A percentile compares a stretch with the other conserved stretches of the same genome.
These are phyloP conservation scores for Nectriaceae sp. DNA, from an alignment of 2,329 filamentous ascomycete species.

Conservation along the genomic window DNA sequence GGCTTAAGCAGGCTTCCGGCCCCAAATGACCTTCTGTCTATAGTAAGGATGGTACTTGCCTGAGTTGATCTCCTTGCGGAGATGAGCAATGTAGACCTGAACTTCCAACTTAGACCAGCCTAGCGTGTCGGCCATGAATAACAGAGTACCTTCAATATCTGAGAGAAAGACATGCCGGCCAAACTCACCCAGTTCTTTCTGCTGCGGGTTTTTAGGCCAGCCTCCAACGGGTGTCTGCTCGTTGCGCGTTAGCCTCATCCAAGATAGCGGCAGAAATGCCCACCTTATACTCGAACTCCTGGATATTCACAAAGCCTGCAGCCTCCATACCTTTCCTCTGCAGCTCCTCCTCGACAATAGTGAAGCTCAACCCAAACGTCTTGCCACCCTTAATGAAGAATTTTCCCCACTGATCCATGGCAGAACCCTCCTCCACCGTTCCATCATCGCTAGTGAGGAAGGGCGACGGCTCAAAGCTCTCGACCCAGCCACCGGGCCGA, in stretches of 20 bases:
- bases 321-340: slow-evolving; percentile 15
- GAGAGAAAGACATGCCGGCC: slow-evolving; percentile 17
- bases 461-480: slow-evolving; percentile 17
- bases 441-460: slow-evolving; percentile 16
- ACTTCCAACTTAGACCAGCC: slow-evolving; percentile 22
- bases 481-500: slow-evolving; percentile 12
- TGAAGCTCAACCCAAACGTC: slow-evolving; percentile 17
- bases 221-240: slow-evolving; percentile 16
- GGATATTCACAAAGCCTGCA: slow-evolving; percentile 8
- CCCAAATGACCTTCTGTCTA: slow-evolving; percentile 17
- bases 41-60: slow-evolving; percentile 21
- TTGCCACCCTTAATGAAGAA: slow-evolving; percentile 17
- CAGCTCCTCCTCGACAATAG: slow-evolving; percentile 10
- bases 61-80: slow-evolving; percentile 17
- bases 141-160: slow-evolving; percentile 20
- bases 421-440: slow-evolving; percentile 10
- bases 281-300: slow-evolving; percentile 18
- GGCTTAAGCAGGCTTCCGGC: slow-evolving; percentile 13
- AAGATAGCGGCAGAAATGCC: fast-evolving
- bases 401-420: slow-evolving; percentile 22
- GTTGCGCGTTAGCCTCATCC: background rate
- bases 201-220: slow-evolving; percentile 10
- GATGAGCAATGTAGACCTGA: slow-evolving; percentile 17
- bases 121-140: slow-evolving; percentile 21
- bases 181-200: slow-evolving; percentile 15